Evolutionary conservation across 257 asterid species (phyloP).

Genomic region (Nicotiana benthamiana): DNA sequence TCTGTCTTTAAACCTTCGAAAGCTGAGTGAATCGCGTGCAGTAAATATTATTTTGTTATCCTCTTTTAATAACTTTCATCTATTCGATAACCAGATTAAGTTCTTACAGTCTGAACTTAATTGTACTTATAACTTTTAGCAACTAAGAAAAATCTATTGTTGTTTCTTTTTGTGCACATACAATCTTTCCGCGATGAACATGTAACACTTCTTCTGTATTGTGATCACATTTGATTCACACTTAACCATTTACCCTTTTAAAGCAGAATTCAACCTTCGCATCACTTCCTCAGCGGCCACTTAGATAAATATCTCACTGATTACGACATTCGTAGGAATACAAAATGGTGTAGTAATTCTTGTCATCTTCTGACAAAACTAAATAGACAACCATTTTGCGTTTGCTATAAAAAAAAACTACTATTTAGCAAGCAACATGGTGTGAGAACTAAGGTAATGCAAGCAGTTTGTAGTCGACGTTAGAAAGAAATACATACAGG

Average conservation of each 20-base stretch:
- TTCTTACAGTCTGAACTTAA: neutral
- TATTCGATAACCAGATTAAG: neutral
- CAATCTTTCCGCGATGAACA: too few species aligned
- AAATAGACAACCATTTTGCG: neutral
- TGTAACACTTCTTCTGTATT: neutral
- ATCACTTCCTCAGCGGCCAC: neutral
- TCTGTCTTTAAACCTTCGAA: slow-evolving; percentile 14
- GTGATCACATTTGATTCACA: too few species aligned
- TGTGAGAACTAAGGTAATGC: neutral
- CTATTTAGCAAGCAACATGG: neutral
- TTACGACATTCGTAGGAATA: neutral
- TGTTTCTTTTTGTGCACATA: neutral
- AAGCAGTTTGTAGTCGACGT: neutral
- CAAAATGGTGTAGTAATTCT: neutral
- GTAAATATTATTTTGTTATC: slow-evolving; percentile 68
- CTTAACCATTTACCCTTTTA: too few species aligned
- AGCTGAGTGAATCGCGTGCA: slow-evolving; percentile 58
- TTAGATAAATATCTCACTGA: neutral
- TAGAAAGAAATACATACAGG: neutral
- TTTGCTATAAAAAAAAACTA: neutral
- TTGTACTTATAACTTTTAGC: neutral
- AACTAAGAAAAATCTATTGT: neutral
- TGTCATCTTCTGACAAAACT: neutral
- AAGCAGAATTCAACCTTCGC: too few species aligned
- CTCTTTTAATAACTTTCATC: neutral